A percentile compares a stretch with the other conserved stretches of the same genome.
Evolutionary conservation across 495 filamentous ascomycete genomes (phyloP).

Genomic region (Pseudotulostoma volvatum): DNA sequence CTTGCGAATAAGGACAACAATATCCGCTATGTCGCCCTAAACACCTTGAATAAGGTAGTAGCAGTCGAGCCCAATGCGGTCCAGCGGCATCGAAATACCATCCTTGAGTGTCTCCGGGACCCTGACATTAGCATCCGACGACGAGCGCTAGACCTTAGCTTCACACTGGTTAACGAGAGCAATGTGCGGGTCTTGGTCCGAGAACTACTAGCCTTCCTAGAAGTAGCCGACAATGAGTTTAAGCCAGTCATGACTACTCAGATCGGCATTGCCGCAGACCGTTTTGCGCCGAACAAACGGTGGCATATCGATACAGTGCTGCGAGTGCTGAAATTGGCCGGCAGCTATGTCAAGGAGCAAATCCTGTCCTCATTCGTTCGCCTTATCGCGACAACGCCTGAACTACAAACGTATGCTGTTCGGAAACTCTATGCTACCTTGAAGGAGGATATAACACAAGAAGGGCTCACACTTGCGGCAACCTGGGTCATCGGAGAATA

Average conservation of each 20-base stretch:
- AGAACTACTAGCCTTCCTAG: conserved; percentile 84
- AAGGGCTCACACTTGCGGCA: conserved; percentile 80
- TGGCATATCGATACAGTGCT: conserved; percentile 98
- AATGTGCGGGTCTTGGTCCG: conserved; percentile 88
- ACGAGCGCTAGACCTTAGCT: conserved; percentile 87
- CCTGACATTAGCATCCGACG: conserved; percentile 97
- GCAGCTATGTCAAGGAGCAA: conserved; percentile 93
- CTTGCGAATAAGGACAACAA: conserved; percentile 96
- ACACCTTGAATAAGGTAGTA: conserved; percentile 95
- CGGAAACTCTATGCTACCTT: conserved; percentile 83
- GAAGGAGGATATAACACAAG: conserved; percentile 93
- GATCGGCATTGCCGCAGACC: conserved; percentile 91
- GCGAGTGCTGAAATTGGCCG: conserved; percentile 82
- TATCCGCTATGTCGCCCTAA: conserved; percentile 93
- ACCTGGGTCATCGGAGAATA: conserved; percentile 99
- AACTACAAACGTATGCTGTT: conserved; percentile 88
- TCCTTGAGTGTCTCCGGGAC: conserved; percentile 87
- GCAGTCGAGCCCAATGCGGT: conserved; percentile 96
- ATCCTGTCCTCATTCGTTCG: conserved; percentile 94
- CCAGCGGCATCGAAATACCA: conserved; percentile 91
- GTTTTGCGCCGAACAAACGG: conserved; percentile 87
- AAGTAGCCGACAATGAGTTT: conserved; percentile 96
- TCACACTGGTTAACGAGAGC: conserved; percentile 91
- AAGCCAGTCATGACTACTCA: conserved; percentile 95
- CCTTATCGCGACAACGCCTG: conserved; percentile 84